These are phyloP conservation scores for Sphenostylis stenocarpa DNA, from an alignment of 306 rosid genomes.

Conservation along the genomic window DNA sequence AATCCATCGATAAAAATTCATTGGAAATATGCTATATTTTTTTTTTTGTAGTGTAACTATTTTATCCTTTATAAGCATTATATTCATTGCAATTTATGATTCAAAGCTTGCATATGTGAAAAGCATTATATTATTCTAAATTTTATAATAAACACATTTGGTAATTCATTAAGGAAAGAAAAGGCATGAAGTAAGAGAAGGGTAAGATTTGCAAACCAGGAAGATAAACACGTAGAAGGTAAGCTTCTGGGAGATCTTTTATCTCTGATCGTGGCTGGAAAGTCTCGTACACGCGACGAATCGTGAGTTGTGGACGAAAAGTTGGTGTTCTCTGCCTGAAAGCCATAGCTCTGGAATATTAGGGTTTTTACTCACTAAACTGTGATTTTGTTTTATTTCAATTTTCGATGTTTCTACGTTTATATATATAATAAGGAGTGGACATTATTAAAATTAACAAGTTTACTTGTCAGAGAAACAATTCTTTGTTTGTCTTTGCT, in stretches of 20 bases:
- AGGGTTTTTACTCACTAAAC: not conserved
- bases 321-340: constrained; percentile 30
- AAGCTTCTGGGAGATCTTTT: constrained; percentile 42
- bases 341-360: constrained; percentile 38
- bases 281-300: constrained; percentile 38
- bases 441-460: not conserved
- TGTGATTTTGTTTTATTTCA: not conserved
- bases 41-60: too few species aligned
- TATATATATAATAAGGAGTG: not conserved
- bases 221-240: constrained; percentile 37
- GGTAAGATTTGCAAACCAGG: constrained; percentile 39
- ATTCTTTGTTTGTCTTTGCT: constrained; percentile 34
- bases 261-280: constrained; percentile 46
- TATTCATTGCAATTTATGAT: too few species aligned
- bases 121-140: too few species aligned
- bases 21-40: too few species aligned
- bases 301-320: constrained; percentile 21
- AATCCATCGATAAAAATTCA: too few species aligned
- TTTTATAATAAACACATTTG: too few species aligned
- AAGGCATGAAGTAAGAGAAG: not conserved
- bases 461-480: constrained; percentile 38
- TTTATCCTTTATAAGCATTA: too few species aligned
- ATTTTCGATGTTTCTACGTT: not conserved
- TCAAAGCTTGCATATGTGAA: too few species aligned
- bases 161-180: not conserved